Percentiles rank a stretch among this genome's conserved stretches.
Evolutionary conservation across 345 rosid species (phyloP).

Genomic region (Schrenkiella parvula): DNA sequence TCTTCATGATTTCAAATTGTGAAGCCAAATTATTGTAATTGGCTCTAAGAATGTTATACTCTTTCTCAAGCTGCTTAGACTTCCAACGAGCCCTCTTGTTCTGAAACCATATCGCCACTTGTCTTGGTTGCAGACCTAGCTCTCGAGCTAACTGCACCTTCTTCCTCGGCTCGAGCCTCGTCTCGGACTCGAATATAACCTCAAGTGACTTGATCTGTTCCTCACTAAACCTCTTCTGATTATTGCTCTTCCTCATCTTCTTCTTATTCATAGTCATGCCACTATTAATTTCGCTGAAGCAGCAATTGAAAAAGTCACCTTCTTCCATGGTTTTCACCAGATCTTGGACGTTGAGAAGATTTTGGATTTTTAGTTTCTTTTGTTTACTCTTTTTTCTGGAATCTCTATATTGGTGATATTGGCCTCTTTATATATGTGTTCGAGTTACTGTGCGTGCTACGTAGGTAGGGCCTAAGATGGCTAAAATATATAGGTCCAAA

Average conservation of each 20-base stretch:
- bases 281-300: slow-evolving; percentile 14
- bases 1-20: slow-evolving; percentile 50
- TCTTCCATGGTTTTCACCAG: slow-evolving; percentile 19
- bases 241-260: slow-evolving; percentile 32
- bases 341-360: slow-evolving; percentile 9
- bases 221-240: slow-evolving; percentile 65
- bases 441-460: slow-evolving; percentile 1
- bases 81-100: slow-evolving; percentile 88
- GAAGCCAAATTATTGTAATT: slow-evolving; percentile 50
- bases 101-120: slow-evolving; percentile 90
- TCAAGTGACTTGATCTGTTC: slow-evolving; percentile 67
- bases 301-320: background rate
- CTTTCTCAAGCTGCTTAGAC: slow-evolving; percentile 66
- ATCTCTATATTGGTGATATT: slow-evolving; percentile 6
- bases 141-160: slow-evolving; percentile 63
- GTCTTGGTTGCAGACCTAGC: slow-evolving; percentile 76
- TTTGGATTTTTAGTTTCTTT: background rate
- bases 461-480: slow-evolving; percentile 9
- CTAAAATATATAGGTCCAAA: slow-evolving; percentile 1
- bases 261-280: slow-evolving; percentile 36
- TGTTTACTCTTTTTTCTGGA: background rate
- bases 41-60: slow-evolving; percentile 47
- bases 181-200: slow-evolving; percentile 62
- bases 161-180: slow-evolving; percentile 71
- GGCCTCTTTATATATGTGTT: slow-evolving; percentile 25